Percentiles rank a stretch among this genome's conserved stretches.
Evolutionary conservation across 129 eudicot species (phyloP).

Genomic region (Artemisia tridentata): DNA sequence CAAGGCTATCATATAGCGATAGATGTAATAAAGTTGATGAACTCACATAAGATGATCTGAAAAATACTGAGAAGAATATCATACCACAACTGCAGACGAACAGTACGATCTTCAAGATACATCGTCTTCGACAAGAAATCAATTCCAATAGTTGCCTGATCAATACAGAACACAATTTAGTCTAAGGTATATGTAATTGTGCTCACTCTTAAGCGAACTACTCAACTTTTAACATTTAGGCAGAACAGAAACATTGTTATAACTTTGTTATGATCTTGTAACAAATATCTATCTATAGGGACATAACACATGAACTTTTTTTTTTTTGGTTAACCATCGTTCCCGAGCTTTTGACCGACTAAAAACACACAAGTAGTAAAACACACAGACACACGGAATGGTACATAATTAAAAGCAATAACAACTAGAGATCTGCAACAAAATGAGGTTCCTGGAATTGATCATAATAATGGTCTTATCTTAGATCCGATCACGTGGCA

Average conservation of each 20-base stretch:
- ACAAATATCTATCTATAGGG: not conserved
- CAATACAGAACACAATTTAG: conserved; percentile 19
- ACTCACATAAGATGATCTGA: conserved; percentile 12
- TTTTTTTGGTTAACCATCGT: too few relatives aligned
- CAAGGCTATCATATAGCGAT: not conserved
- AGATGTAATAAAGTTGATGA: not conserved
- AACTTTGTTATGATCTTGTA: not conserved
- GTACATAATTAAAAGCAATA: too few relatives aligned
- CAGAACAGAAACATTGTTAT: not conserved
- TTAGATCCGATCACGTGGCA: too few relatives aligned
- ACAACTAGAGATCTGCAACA: too few relatives aligned
- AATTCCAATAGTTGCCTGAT: conserved; percentile 71
- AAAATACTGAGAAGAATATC: conserved; percentile 11
- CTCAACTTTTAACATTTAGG: conserved; percentile 10
- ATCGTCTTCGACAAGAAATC: conserved; percentile 66
- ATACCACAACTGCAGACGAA: conserved; percentile 66
- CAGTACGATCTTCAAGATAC: conserved; percentile 69
- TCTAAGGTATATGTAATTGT: not conserved
- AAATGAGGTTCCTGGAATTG: too few relatives aligned
- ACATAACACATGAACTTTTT: too few relatives aligned
- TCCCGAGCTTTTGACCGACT: too few relatives aligned
- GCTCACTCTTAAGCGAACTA: not conserved
- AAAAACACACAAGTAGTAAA: too few relatives aligned
- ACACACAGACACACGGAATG: too few relatives aligned
- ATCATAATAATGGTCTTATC: too few relatives aligned